Evolutionary conservation across 2,329 filamentous ascomycete species (phyloP).

Genomic region (Fonsecaea nubica): DNA sequence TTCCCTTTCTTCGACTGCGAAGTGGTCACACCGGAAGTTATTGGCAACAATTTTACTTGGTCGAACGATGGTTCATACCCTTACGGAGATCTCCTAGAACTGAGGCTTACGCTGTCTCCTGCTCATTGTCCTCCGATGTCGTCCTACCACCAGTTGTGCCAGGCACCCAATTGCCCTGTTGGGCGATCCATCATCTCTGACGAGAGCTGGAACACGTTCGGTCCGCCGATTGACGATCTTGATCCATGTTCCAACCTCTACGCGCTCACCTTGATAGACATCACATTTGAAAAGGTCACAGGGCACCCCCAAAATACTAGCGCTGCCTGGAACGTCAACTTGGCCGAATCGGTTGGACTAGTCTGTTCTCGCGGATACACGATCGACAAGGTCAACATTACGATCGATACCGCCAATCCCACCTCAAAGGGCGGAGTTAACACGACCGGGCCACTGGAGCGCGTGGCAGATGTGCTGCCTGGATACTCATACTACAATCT

Average conservation of each 20-base stretch:
- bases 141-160: slow-evolving; percentile 9
- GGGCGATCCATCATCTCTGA: slow-evolving; percentile 6
- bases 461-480: slow-evolving; percentile 13
- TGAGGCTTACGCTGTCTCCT: slow-evolving; percentile 7
- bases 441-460: slow-evolving; percentile 1
- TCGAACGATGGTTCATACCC: background rate
- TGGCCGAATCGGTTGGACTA: background rate
- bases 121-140: slow-evolving; percentile 8
- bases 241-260: slow-evolving; percentile 14
- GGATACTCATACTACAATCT: slow-evolving; percentile 18
- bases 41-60: slow-evolving; percentile 17
- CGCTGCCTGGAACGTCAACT: slow-evolving; percentile 16
- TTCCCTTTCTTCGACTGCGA: slow-evolving; percentile 18
- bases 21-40: slow-evolving; percentile 1
- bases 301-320: slow-evolving; percentile 11
- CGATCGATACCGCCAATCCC: slow-evolving; percentile 23
- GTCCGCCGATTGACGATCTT: slow-evolving; percentile 1
- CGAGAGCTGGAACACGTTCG: background rate
- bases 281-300: slow-evolving; percentile 11
- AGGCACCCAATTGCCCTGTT: background rate
- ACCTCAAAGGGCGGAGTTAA: slow-evolving; percentile 10
- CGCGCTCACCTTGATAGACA: background rate
- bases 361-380: slow-evolving; percentile 20
- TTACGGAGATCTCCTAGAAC: slow-evolving; percentile 3
- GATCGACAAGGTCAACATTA: slow-evolving; percentile 26